phyloP scores from a whole-genome alignment of 441 rosid genomes.

The Pelargonium australe region DNA sequence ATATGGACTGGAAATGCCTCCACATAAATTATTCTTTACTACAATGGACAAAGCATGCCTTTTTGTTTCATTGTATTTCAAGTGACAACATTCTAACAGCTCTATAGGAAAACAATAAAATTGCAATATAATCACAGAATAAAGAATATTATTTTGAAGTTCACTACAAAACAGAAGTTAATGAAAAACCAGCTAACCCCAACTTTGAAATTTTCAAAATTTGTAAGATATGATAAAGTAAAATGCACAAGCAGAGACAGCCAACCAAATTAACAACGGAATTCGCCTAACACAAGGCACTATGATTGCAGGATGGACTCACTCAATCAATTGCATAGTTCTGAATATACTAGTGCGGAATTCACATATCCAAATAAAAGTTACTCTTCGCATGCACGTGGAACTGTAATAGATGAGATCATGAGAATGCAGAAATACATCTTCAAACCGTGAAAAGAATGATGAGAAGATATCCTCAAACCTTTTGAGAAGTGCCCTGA shows the following conservation, averaged over 20 bases:
- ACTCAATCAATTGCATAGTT: neutral
- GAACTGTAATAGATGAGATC: neutral
- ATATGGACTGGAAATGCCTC: neutral
- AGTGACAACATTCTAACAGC: neutral
- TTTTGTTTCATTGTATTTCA: neutral
- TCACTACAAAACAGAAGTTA: neutral
- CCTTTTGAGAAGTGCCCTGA: constrained; percentile 71
- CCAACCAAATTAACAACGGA: neutral
- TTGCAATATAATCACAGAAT: neutral
- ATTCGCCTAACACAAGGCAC: neutral
- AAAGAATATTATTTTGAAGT: neutral
- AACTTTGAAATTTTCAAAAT: neutral
- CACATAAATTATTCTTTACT: neutral
- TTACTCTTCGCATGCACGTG: neutral
- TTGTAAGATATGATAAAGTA: neutral
- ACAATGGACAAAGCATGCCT: neutral
- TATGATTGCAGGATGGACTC: neutral
- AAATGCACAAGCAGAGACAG: neutral
- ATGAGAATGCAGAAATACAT: neutral
- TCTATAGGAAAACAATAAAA: neutral
- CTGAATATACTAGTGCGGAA: neutral
- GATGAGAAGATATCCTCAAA: constrained; percentile 24
- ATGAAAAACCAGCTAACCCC: neutral
- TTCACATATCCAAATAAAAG: neutral
- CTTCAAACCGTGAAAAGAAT: constrained; percentile 10